Evolutionary conservation across 2,329 filamentous ascomycete species (phyloP).

Genomic region (Fusarium hostae): DNA sequence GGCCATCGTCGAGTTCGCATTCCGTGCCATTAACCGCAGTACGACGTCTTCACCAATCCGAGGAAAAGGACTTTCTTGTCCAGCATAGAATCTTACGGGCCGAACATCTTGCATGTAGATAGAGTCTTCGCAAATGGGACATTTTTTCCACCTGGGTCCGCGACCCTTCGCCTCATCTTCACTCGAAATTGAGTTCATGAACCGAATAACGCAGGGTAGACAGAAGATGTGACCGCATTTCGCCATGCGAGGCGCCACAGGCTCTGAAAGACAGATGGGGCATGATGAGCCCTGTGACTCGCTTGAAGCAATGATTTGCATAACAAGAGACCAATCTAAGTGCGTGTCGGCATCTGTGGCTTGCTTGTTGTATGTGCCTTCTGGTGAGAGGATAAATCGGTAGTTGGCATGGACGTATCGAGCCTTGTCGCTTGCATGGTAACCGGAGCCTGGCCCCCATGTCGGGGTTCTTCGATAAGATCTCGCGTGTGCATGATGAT

Average conservation of each 20-base stretch:
- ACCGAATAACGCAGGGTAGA: conserved; percentile 89
- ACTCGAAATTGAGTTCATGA: conserved; percentile 85
- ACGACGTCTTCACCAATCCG: conserved; percentile 90
- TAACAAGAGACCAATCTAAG: conserved; percentile 88
- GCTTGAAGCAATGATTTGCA: conserved; percentile 90
- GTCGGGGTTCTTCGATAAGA: conserved; percentile 77
- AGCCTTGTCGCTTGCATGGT: conserved; percentile 91
- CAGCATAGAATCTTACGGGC: conserved; percentile 90
- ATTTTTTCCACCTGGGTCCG: conserved; percentile 88
- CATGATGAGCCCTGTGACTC: conserved; percentile 90
- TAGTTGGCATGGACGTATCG: conserved; percentile 96
- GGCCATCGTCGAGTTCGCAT: conserved; percentile 84
- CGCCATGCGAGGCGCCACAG: conserved; percentile 95
- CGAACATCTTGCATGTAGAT: conserved; percentile 92
- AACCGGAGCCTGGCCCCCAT: conserved; percentile 88
- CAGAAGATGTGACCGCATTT: conserved; percentile 98
- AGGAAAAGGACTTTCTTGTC: conserved; percentile 84
- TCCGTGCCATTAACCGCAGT: conserved; percentile 83
- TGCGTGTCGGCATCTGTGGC: conserved; percentile 88
- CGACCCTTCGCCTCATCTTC: conserved; percentile 78
- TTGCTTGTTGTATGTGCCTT: conserved; percentile 81
- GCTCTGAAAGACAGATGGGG: conserved; percentile 93
- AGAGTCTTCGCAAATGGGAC: conserved; percentile 92
- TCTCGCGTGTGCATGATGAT: conserved; percentile 63
- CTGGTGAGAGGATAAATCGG: conserved; percentile 91